Evolutionary conservation across 2,329 filamentous ascomycete genomes (phyloP).

Genomic region (Pseudogymnoascus sp.): DNA sequence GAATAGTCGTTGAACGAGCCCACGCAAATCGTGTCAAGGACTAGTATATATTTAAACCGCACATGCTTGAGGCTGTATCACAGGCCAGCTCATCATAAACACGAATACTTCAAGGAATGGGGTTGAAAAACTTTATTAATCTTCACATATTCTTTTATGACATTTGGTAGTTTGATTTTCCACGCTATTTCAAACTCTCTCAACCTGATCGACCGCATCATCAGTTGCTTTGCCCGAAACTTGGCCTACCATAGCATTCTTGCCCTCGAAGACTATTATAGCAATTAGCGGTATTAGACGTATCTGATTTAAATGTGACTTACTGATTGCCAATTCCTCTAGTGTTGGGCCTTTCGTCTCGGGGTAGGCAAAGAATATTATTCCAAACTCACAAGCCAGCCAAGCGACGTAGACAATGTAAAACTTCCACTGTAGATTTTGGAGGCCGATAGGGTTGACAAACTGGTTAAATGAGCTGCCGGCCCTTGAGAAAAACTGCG

Average conservation of each 20-base stretch:
- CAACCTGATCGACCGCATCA: not conserved
- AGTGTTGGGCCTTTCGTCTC: constrained; percentile 33
- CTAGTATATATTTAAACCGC: too few relatives aligned
- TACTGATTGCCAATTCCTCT: constrained; percentile 31
- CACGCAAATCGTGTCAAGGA: too few relatives aligned
- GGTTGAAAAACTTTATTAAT: not conserved
- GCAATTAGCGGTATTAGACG: not conserved
- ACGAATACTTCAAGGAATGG: too few relatives aligned
- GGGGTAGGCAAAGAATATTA: constrained; percentile 23
- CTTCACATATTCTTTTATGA: not conserved
- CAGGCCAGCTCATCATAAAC: too few relatives aligned
- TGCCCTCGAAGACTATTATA: not conserved
- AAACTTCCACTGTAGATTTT: constrained; percentile 31
- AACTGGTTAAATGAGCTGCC: constrained; percentile 26
- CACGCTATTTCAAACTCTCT: not conserved
- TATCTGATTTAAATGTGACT: not conserved
- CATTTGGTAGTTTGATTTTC: not conserved
- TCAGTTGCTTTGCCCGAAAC: not conserved
- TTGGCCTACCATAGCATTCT: not conserved
- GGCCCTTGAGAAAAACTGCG: constrained; percentile 3
- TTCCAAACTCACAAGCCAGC: constrained; percentile 13
- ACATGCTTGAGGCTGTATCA: too few relatives aligned
- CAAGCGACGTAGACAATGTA: constrained; percentile 32
- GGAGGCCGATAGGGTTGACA: constrained; percentile 33
- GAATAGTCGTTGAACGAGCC: too few relatives aligned